These are phyloP conservation scores for Byssochlamys sp. DNA, from an alignment of 2,329 filamentous ascomycete species.

Conservation along the genomic window DNA sequence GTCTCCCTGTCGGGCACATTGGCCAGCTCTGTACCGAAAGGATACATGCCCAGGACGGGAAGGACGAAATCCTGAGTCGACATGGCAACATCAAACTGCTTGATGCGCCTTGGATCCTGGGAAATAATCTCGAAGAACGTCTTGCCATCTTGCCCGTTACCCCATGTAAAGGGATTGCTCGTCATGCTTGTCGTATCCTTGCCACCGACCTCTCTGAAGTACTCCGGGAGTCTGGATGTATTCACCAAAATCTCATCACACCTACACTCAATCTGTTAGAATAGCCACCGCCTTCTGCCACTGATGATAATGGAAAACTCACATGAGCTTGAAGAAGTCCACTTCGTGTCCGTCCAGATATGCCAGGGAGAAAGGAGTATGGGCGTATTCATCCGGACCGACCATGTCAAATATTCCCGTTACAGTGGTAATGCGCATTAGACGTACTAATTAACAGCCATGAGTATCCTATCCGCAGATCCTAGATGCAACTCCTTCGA, in stretches of 20 bases:
- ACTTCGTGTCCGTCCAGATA: conserved; percentile 17
- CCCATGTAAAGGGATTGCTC: conserved; percentile 14
- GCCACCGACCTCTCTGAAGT: conserved; percentile 9
- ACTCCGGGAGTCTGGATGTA: conserved; percentile 13
- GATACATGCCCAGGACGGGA: conserved; percentile 14
- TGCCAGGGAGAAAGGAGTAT: conserved; percentile 19
- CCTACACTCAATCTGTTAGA: conserved; percentile 1
- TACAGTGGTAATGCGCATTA: conserved; percentile 20
- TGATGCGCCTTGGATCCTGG: conserved; percentile 12
- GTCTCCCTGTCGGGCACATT: conserved; percentile 1
- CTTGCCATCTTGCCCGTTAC: conserved; percentile 11
- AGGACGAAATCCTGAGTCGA: conserved; percentile 9
- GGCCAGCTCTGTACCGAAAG: conserved; percentile 7
- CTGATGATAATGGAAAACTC: conserved; percentile 1
- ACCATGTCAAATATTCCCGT: conserved; percentile 19
- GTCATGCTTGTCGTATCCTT: conserved; percentile 7
- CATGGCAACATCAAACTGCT: conserved; percentile 14
- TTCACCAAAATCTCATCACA: conserved; percentile 14
- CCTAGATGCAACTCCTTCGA: not conserved
- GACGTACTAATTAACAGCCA: conserved; percentile 9
- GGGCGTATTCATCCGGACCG: conserved; percentile 17
- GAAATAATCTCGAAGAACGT: conserved; percentile 17
- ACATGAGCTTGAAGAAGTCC: conserved; percentile 19
- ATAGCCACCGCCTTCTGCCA: not conserved
- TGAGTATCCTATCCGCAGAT: not conserved